Evolutionary conservation across 345 rosid species (phyloP).

Genomic region (Brassica juncea): DNA sequence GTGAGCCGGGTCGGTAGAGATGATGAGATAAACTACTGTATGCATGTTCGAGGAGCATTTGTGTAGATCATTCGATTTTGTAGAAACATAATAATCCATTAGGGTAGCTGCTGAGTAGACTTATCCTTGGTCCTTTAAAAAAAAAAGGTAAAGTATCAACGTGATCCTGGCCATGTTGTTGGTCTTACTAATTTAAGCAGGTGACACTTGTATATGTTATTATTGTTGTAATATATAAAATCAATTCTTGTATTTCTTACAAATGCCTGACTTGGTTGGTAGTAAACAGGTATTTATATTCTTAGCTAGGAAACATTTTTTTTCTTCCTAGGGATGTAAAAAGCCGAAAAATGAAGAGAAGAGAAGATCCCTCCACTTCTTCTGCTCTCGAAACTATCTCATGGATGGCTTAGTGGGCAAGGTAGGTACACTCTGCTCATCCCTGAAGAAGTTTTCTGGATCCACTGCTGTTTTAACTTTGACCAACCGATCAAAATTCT

Average conservation of each 20-base stretch:
- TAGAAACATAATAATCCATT: too few relatives aligned
- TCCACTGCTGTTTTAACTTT: background rate
- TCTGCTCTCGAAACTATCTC: background rate
- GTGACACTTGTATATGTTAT: background rate
- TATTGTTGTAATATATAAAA: background rate
- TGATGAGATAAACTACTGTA: too few relatives aligned
- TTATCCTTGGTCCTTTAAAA: too few relatives aligned
- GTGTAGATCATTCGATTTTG: too few relatives aligned
- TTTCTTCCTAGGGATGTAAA: background rate
- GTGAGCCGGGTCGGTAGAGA: too few relatives aligned
- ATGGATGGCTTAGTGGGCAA: background rate
- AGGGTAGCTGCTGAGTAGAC: background rate
- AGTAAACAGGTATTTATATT: background rate
- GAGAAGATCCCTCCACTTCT: background rate
- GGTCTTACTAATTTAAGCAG: background rate
- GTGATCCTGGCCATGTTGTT: background rate
- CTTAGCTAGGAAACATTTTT: background rate
- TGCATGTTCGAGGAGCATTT: too few relatives aligned
- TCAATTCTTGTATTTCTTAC: background rate
- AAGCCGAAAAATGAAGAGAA: background rate
- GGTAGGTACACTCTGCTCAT: background rate
- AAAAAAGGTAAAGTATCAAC: background rate
- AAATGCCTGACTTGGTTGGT: background rate
- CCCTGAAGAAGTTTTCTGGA: background rate
- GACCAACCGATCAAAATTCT: background rate